Percentiles rank a stretch among this genome's conserved stretches.
Evolutionary conservation across 352 stramenopile genomes (phyloP).

Genomic region (Paralagenidium karlingii): DNA sequence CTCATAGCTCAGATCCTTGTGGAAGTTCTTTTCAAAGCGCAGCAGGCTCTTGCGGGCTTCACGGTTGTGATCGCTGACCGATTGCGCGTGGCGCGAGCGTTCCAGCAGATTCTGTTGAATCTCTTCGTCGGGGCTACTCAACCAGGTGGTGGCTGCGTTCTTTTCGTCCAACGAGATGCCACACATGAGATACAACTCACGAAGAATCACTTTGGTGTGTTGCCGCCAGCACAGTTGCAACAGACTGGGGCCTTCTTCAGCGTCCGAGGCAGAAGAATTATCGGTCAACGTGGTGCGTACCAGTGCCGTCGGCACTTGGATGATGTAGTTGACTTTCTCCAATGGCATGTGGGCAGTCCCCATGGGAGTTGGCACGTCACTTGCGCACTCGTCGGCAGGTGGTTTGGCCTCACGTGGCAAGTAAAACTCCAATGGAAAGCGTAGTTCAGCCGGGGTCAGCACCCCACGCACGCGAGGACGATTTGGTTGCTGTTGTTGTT

Average conservation of each 20-base stretch:
- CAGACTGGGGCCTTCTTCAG: constrained; percentile 7
- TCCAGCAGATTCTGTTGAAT: background rate
- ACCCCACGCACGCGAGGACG: too few species aligned
- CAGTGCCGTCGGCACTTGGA: constrained; percentile 34
- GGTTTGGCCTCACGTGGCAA: constrained; percentile 16
- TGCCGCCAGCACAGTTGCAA: constrained; percentile 59
- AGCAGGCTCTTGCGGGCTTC: background rate
- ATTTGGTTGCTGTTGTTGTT: too few species aligned
- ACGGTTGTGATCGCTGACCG: too few species aligned
- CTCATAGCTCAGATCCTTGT: constrained; percentile 47
- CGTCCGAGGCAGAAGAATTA: constrained; percentile 1
- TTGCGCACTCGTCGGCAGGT: too few species aligned
- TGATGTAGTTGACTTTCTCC: constrained; percentile 17
- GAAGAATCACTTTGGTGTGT: constrained; percentile 37
- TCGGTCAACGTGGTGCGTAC: constrained; percentile 42
- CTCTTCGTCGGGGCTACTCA: background rate
- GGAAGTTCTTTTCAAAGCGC: constrained; percentile 42
- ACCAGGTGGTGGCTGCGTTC: background rate
- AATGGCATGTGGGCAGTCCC: background rate
- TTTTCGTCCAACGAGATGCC: constrained; percentile 22
- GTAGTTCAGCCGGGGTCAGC: too few species aligned
- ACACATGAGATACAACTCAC: constrained; percentile 44
- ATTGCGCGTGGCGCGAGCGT: background rate
- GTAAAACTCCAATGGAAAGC: constrained; percentile 46
- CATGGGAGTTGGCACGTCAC: background rate